These are phyloP conservation scores for Elongisporangium senticosum DNA, from an alignment of 352 stramenopile genomes.

Conservation along the genomic window DNA sequence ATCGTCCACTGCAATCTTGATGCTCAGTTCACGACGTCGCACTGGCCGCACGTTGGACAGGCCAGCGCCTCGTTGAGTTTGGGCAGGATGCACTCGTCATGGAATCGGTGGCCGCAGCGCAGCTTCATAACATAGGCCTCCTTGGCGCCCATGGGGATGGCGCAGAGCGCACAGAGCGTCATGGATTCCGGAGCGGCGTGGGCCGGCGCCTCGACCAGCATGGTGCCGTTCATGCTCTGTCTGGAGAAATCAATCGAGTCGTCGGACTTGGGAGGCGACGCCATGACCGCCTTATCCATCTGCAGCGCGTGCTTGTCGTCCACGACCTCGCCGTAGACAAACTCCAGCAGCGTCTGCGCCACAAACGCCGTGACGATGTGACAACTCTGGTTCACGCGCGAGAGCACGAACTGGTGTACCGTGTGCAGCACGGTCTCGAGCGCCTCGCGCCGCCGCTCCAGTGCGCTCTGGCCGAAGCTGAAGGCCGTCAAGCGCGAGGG, in stretches of 20 bases:
- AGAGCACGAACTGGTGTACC: slow-evolving; percentile 30
- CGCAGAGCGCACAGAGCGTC: slow-evolving; percentile 15
- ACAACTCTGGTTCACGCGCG: slow-evolving; percentile 37
- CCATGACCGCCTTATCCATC: background rate
- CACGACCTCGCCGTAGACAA: slow-evolving; percentile 28
- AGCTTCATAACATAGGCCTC: slow-evolving; percentile 36
- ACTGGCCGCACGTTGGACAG: slow-evolving; percentile 41
- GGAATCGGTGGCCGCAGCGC: slow-evolving; percentile 55
- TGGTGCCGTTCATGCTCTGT: background rate
- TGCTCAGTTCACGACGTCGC: slow-evolving; percentile 1
- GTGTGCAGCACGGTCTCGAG: slow-evolving; percentile 30
- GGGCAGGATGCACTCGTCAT: slow-evolving; percentile 59
- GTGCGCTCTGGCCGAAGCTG: slow-evolving; percentile 11
- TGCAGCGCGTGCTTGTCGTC: slow-evolving; percentile 8
- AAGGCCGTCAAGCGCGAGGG: slow-evolving; percentile 18
- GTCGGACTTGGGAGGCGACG: background rate
- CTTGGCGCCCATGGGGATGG: slow-evolving; percentile 12
- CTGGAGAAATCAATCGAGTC: slow-evolving; percentile 1
- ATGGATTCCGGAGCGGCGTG: background rate
- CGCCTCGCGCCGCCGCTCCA: slow-evolving; percentile 25
- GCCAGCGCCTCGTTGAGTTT: slow-evolving; percentile 52
- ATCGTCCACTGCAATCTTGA: no score
- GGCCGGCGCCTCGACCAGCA: background rate
- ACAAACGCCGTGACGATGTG: slow-evolving; percentile 19
- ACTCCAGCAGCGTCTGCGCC: slow-evolving; percentile 23